Percentiles rank a stretch among this genome's conserved stretches.
Evolutionary conservation across 306 rosid species (phyloP).

Genomic region (Lathyrus aphaca): DNA sequence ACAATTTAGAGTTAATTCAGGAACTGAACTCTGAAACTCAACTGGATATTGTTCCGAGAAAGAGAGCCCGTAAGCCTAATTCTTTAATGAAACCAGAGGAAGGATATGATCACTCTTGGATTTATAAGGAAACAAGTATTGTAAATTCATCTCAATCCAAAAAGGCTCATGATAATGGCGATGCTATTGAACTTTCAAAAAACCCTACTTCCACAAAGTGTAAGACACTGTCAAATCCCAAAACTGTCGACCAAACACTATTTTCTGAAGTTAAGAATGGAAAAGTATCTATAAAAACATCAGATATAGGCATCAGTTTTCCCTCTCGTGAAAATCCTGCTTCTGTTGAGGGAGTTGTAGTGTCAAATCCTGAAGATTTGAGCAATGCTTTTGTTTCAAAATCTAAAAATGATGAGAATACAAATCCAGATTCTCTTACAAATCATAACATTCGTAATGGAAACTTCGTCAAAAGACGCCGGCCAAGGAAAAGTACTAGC

Average conservation of each 20-base stretch:
- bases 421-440: conserved; percentile 12
- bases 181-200: conserved; percentile 17
- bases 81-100: conserved; percentile 71
- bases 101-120: conserved; percentile 69
- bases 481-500: conserved; percentile 47
- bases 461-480: conserved; percentile 44
- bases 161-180: conserved; percentile 38
- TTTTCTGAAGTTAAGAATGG: conserved; percentile 5
- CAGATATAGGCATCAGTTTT: conserved; percentile 12
- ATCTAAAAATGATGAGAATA: conserved; percentile 38
- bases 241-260: conserved; percentile 21
- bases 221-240: conserved; percentile 23
- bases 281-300: conserved; percentile 32
- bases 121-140: no score
- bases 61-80: conserved; percentile 75
- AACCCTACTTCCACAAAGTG: conserved; percentile 34
- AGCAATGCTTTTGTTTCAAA: conserved; percentile 28
- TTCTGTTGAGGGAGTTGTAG: conserved; percentile 25
- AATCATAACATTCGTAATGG: conserved; percentile 28
- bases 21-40: conserved; percentile 42
- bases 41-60: conserved; percentile 49
- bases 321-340: conserved; percentile 35
- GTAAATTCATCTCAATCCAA: conserved; percentile 35
- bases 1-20: conserved; percentile 33
- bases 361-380: conserved; percentile 21